These are phyloP conservation scores for Cladophialophora exuberans DNA, from an alignment of 2,329 filamentous ascomycete genomes.

Conservation along the genomic window DNA sequence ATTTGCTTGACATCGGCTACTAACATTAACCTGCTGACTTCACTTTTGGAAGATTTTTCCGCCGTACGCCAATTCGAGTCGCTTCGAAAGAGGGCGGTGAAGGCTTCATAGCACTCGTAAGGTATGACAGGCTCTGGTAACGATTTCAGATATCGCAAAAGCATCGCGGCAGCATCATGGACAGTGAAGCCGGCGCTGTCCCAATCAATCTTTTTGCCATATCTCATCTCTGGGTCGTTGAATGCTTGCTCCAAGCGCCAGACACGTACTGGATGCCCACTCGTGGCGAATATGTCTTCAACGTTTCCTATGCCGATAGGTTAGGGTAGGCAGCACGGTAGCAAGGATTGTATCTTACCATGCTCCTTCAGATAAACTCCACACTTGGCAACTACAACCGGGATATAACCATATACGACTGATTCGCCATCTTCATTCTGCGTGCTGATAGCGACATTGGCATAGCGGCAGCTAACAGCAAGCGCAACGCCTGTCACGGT, in stretches of 20 bases:
- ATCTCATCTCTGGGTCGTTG: background rate
- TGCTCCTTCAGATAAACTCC: background rate
- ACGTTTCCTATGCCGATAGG: background rate
- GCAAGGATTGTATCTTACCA: background rate
- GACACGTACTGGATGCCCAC: too few relatives aligned
- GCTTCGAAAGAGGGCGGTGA: background rate
- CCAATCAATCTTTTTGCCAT: background rate
- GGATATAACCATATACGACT: background rate
- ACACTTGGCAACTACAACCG: background rate
- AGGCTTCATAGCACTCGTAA: background rate
- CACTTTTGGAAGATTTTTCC: background rate
- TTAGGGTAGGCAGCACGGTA: background rate
- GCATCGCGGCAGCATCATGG: background rate
- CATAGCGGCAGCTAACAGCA: background rate
- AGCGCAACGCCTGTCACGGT: too few relatives aligned
- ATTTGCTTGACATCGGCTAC: too few relatives aligned
- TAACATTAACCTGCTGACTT: too few relatives aligned
- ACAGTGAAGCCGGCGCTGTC: too few relatives aligned
- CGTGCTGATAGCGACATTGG: background rate
- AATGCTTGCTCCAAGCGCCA: too few relatives aligned
- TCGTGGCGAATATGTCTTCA: too few relatives aligned
- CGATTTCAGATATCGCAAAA: background rate
- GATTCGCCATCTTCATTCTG: background rate
- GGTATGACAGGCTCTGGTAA: background rate
- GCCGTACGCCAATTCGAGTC: background rate